These are phyloP conservation scores for Geotrichum bryndzae DNA, from an alignment of 1,139 yeast genomes.

Conservation along the genomic window DNA sequence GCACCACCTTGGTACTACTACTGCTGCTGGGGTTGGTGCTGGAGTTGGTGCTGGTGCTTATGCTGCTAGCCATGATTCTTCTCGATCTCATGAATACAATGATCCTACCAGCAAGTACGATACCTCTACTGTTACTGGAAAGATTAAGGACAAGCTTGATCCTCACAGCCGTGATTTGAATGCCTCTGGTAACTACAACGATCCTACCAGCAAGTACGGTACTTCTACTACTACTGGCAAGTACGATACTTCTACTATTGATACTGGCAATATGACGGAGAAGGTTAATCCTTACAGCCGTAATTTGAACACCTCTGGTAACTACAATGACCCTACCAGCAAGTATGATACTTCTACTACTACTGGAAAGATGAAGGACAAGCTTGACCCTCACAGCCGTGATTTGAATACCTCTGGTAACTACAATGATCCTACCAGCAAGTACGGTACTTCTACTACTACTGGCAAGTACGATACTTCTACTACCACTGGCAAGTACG, in stretches of 20 bases:
- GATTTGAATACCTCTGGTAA: not conserved
- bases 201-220: constrained; percentile 11
- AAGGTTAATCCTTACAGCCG: not conserved
- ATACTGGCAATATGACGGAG: not conserved
- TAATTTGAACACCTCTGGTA: not conserved
- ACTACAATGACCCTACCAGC: not conserved
- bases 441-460: constrained; percentile 9
- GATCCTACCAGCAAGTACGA: constrained; percentile 5
- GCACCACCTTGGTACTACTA: not conserved
- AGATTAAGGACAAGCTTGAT: constrained; percentile 1
- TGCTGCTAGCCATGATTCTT: not conserved
- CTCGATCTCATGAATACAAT: not conserved
- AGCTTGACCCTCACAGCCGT: constrained; percentile 4
- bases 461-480: not conserved
- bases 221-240: constrained; percentile 8
- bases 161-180: not conserved
- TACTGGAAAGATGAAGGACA: constrained; percentile 1
- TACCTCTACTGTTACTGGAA: constrained; percentile 1
- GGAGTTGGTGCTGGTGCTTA: constrained; percentile 6
- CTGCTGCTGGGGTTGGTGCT: constrained; percentile 7
- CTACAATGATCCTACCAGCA: constrained; percentile 5
- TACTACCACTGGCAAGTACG: too few species aligned
- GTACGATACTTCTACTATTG: not conserved
- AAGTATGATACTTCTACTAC: too few species aligned
- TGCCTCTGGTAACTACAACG: not conserved